Conservation (phyloP, 2,329 filamentous ascomycete species). For the Phialophora expanda region DNA sequence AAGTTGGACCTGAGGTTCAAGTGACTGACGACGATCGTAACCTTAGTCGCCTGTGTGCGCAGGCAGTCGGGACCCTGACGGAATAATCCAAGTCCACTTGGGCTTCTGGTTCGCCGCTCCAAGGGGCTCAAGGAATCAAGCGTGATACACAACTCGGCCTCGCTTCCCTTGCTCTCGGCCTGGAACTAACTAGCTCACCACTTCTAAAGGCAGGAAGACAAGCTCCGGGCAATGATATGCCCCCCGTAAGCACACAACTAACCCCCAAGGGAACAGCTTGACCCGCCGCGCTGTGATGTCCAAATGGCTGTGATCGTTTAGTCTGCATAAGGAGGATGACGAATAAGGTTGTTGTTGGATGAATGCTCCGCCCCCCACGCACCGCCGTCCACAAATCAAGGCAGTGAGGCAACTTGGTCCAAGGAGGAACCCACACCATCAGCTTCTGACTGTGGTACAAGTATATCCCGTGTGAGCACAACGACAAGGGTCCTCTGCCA, state of each 20-base stretch:
- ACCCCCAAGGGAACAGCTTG: constrained; percentile 19
- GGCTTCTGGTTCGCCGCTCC: constrained; percentile 14
- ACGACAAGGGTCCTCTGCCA: constrained; percentile 7
- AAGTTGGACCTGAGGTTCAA: constrained; percentile 16
- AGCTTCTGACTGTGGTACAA: not conserved
- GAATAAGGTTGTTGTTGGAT: constrained; percentile 15
- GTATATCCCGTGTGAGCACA: not conserved
- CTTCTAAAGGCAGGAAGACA: constrained; percentile 13
- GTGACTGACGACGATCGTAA: constrained; percentile 3
- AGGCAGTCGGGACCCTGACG: constrained; percentile 16
- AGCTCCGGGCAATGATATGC: constrained; percentile 17
- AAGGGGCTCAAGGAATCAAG: constrained; percentile 14
- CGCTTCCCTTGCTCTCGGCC: constrained; percentile 1
- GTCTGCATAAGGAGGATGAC: constrained; percentile 29
- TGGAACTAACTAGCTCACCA: not conserved
- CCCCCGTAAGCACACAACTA: constrained; percentile 22
- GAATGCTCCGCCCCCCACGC: constrained; percentile 18
- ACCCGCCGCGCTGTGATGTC: constrained; percentile 8
- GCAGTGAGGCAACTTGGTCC: constrained; percentile 5
- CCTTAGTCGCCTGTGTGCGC: constrained; percentile 14
- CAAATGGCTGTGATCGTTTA: constrained; percentile 20
- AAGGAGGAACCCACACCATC: constrained; percentile 1
- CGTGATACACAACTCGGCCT: constrained; percentile 5
- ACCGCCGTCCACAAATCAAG: constrained; percentile 12
- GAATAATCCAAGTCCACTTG: constrained; percentile 4